Evolutionary conservation across 1,284 basidiomycete genomes (phyloP).

Genomic region (Sporisorium graminicola): DNA sequence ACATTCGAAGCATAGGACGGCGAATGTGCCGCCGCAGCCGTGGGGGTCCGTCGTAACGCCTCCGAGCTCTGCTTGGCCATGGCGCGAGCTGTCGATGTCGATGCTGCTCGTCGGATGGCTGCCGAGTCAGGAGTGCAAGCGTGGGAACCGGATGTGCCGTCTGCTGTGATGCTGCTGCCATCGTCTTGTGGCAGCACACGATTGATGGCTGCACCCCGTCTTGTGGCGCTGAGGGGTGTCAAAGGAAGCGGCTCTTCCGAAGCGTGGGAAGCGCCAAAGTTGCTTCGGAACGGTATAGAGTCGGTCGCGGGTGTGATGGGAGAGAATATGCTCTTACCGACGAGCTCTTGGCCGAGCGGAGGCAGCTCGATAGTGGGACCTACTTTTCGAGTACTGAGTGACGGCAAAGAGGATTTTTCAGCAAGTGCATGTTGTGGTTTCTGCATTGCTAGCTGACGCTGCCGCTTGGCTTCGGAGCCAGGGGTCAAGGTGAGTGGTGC

Average conservation of each 20-base stretch:
- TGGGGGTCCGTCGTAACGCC: conserved; percentile 33
- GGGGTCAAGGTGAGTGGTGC: conserved; percentile 44
- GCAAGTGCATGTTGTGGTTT: background rate
- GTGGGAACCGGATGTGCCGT: conserved; percentile 5
- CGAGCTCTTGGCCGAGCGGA: conserved; percentile 18
- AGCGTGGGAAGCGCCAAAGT: conserved; percentile 9
- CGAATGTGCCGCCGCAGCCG: conserved; percentile 14
- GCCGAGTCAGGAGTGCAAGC: conserved; percentile 15
- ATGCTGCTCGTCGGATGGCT: conserved; percentile 29
- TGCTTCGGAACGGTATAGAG: conserved; percentile 3
- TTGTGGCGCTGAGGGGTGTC: conserved; percentile 51
- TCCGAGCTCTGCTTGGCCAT: conserved; percentile 18
- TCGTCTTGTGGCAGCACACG: conserved; percentile 5
- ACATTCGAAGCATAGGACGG: conserved; percentile 9
- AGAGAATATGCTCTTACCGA: conserved; percentile 39
- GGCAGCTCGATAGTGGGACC: conserved; percentile 3
- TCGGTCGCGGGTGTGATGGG: conserved; percentile 38
- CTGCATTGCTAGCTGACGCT: conserved; percentile 25
- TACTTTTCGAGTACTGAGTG: background rate
- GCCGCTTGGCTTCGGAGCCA: conserved; percentile 25
- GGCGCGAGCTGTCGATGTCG: conserved; percentile 22
- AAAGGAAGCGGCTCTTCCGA: conserved; percentile 30
- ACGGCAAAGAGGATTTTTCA: conserved; percentile 2
- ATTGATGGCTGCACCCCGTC: conserved; percentile 37
- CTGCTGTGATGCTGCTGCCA: background rate